These are phyloP conservation scores for Thalassiosira profunda DNA, from an alignment of 108 stramenopile genomes.

Conservation along the genomic window DNA sequence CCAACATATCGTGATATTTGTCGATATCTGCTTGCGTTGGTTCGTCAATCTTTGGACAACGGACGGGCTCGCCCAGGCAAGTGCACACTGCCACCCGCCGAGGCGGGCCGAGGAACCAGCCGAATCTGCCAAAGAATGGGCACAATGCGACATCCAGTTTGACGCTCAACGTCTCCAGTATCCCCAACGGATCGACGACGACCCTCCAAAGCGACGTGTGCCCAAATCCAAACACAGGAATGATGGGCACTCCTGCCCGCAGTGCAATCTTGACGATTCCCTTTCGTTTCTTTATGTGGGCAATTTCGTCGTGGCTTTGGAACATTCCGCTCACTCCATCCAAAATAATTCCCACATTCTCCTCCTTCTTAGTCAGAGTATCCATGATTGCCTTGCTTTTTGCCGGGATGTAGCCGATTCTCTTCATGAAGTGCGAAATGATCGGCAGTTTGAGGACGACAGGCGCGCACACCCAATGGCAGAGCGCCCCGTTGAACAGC, in stretches of 20 bases:
- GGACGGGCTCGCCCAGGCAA: conserved; percentile 66
- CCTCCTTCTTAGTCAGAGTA: conserved; percentile 61
- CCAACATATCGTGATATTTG: conserved; percentile 58
- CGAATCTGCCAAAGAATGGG: conserved; percentile 69
- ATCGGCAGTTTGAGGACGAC: conserved; percentile 60
- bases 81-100: conserved; percentile 44
- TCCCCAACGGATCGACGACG: conserved; percentile 71
- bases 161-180: conserved; percentile 48
- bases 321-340: conserved; percentile 84
- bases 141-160: conserved; percentile 42
- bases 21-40: conserved; percentile 69
- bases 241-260: conserved; percentile 56
- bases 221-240: conserved; percentile 77
- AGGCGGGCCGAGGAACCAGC: conserved; percentile 77
- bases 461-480: conserved; percentile 73
- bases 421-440: conserved; percentile 46
- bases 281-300: conserved; percentile 59
- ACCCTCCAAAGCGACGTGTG: conserved; percentile 60
- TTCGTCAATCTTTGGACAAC: conserved; percentile 59
- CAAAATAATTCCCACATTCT: conserved; percentile 74
- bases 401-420: conserved; percentile 79
- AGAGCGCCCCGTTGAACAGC: conserved; percentile 60
- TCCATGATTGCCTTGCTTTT: conserved; percentile 59
- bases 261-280: conserved; percentile 79
- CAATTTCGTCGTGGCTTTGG: conserved; percentile 52